Evolutionary conservation across 345 rosid genomes (phyloP).

Genomic region (Boechera retrofracta): DNA sequence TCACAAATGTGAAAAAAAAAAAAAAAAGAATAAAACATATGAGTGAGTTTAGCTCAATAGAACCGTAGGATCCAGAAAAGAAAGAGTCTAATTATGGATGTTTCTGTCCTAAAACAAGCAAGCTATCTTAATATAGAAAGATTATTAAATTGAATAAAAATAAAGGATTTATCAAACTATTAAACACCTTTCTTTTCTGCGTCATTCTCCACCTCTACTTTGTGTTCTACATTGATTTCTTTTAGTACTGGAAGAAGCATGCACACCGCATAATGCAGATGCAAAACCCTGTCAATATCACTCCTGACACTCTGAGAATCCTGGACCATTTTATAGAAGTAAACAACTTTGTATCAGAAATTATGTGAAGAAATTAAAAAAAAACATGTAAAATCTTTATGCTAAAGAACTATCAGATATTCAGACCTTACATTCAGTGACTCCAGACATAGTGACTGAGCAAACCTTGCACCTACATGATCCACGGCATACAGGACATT

Average conservation of each 20-base stretch:
- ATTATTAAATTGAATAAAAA: too few relatives aligned
- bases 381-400: constrained; percentile 15
- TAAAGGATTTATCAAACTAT: constrained; percentile 3
- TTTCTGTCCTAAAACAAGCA: constrained; percentile 8
- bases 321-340: constrained; percentile 54
- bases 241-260: constrained; percentile 90
- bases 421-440: constrained; percentile 80
- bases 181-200: constrained; percentile 64
- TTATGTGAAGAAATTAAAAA: constrained; percentile 28
- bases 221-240: constrained; percentile 69
- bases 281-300: constrained; percentile 68
- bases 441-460: constrained; percentile 58
- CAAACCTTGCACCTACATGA: constrained; percentile 84
- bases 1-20: constrained; percentile 28
- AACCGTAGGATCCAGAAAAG: background rate
- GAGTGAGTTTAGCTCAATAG: constrained; percentile 14
- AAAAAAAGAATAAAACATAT: constrained; percentile 26
- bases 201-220: constrained; percentile 67
- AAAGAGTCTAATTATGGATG: constrained; percentile 17
- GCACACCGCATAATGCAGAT: constrained; percentile 84
- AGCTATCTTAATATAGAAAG: background rate
- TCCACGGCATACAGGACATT: constrained; percentile 88
- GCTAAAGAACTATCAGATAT: constrained; percentile 39
- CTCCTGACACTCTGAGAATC: constrained; percentile 56
- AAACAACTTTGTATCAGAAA: constrained; percentile 1